Base-by-base conservation (phyloP, 2,329 filamentous ascomycete genomes). In the Trichoderma sp. region DNA sequence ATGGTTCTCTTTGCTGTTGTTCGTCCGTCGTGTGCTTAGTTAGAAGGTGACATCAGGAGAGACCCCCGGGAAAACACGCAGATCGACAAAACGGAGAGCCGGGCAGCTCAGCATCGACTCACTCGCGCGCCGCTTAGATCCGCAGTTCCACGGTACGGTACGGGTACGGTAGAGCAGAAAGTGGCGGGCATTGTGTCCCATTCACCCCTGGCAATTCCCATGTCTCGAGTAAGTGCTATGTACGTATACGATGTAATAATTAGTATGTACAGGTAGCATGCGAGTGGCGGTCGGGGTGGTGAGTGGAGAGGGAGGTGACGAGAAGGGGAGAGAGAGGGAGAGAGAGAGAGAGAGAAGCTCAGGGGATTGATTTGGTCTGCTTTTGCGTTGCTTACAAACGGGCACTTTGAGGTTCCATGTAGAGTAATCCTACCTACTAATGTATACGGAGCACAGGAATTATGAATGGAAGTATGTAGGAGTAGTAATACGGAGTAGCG, bases 21-120 rank as follows among this genome's bases (percentile, higher is more conserved):
- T n/a, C 39, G 29, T 25, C 13, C 13, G 25, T 22, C 37, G 19
- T 50, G 15, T 61, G 42, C 42, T 32, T 61, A 35, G 48, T 27
- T 61, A 52, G 58, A 50, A 17, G 22, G 39, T 58, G 53, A 58
- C 64, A 66, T 57, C 64, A 66, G 58, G 58, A 52, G 42, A 61
- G 42, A 42, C 13, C 17, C 34, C 19, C n/a, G 52, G 52, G 58
- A 67, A 60, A 60, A 29, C 39, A 67, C 64, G 64, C 64, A 67
- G 56, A 60, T 67, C 56, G 64, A 53, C 64, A 45, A 42, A 59
- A 61, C 34, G 42, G 29, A 37, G 39, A 58, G 42, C 64, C 61
- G 39, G 64, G 52, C 56, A 54, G 22, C 64, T 53, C 64, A 37
- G 58, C 42, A 50, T 61, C 58, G 58, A 37, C 42, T 61, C 42